Evolutionary conservation across 2,329 filamentous ascomycete genomes (phyloP).

Genomic region (Aspergillus melleus): DNA sequence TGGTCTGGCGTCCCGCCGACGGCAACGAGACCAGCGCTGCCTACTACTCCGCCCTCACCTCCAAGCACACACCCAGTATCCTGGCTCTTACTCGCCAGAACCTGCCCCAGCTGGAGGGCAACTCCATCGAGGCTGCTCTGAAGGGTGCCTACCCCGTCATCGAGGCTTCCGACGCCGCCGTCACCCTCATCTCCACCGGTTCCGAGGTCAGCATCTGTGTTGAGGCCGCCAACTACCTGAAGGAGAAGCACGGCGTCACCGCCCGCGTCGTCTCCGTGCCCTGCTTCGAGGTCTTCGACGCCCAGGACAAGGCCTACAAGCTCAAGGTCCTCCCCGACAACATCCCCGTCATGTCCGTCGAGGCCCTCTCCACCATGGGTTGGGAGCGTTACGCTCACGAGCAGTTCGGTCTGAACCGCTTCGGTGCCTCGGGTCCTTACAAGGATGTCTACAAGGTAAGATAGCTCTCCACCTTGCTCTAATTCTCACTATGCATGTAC

Average conservation of each 20-base stretch:
- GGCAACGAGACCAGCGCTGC: constrained; percentile 97
- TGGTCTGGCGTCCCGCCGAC: constrained; percentile 98
- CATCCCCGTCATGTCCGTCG: constrained; percentile 87
- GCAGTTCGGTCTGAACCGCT: constrained; percentile 99
- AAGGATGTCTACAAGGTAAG: constrained; percentile 93
- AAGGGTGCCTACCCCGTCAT: constrained; percentile 95
- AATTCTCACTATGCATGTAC: too few species aligned
- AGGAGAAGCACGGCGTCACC: constrained; percentile 82
- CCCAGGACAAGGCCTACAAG: constrained; percentile 91
- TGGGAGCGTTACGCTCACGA: constrained; percentile 99
- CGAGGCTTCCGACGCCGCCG: constrained; percentile 77
- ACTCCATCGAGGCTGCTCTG: constrained; percentile 80
- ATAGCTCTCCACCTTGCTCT: too few species aligned
- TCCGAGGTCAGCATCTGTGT: constrained; percentile 94
- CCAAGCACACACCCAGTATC: constrained; percentile 87
- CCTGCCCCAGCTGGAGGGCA: constrained; percentile 94
- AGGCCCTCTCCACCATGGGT: constrained; percentile 95
- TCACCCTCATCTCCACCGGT: constrained; percentile 92
- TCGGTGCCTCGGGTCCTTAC: constrained; percentile 95
- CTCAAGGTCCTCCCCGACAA: constrained; percentile 90
- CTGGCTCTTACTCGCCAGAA: constrained; percentile 96
- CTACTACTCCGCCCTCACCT: constrained; percentile 92
- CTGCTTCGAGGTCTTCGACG: constrained; percentile 95
- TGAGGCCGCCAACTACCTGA: constrained; percentile 87
- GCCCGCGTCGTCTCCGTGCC: constrained; percentile 93